Evolutionary conservation across 495 filamentous ascomycete genomes (phyloP).

Genomic region (Margaritispora aquatica): DNA sequence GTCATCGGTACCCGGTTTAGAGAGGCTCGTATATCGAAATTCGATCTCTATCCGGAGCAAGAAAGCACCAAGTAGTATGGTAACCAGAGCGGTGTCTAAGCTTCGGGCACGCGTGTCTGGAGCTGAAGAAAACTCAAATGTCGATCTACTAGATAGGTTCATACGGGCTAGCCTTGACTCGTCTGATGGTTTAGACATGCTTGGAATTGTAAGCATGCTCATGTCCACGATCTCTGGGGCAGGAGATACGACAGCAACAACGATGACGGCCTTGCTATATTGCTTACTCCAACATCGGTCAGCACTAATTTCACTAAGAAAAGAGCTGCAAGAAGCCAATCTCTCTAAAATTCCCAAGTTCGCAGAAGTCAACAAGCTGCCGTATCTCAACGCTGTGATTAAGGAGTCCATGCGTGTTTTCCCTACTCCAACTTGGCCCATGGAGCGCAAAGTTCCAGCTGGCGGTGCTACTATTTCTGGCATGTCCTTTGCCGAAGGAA

Average conservation of each 20-base stretch:
- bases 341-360: neutral
- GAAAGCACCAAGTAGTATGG: neutral
- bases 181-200: neutral
- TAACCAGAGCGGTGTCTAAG: neutral
- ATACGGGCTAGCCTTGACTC: neutral
- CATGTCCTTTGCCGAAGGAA: neutral
- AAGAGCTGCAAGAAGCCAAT: neutral
- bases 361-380: conserved; percentile 3
- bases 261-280: neutral
- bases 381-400: conserved; percentile 7
- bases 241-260: conserved; percentile 7
- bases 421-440: neutral
- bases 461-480: conserved; percentile 2
- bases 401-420: conserved; percentile 13
- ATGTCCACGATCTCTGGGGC: conserved; percentile 6
- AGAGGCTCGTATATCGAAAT: conserved; percentile 4
- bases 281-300: neutral
- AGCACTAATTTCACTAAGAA: neutral
- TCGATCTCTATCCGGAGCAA: conserved; percentile 1
- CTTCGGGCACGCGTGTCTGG: neutral
- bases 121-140: neutral
- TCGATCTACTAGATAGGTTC: neutral
- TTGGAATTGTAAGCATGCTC: neutral
- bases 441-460: conserved; percentile 9
- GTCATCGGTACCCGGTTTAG: neutral